phyloP scores from a whole-genome alignment of 1,284 basidiomycete species.

The Kwoniella shivajii region DNA sequence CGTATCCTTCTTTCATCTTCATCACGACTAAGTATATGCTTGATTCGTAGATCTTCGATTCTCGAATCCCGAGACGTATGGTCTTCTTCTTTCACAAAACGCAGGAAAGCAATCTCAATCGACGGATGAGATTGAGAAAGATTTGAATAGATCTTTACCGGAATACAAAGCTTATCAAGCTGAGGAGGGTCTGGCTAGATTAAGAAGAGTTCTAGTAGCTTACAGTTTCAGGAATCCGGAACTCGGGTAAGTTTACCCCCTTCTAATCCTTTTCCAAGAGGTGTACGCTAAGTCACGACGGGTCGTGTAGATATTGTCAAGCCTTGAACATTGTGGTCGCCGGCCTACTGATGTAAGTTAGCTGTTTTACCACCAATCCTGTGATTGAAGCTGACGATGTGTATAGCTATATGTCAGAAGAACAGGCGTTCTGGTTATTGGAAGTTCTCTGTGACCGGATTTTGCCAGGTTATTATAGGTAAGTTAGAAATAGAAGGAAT shows the following conservation, averaged over 20 bases:
- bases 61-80: conserved; percentile 81
- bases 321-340: conserved; percentile 80
- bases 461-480: conserved; percentile 96
- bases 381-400: conserved; percentile 20
- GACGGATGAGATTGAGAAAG: conserved; percentile 99
- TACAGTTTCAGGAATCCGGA: conserved; percentile 98
- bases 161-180: conserved; percentile 94
- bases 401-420: conserved; percentile 93
- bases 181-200: conserved; percentile 77
- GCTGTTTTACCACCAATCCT: background rate
- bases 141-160: conserved; percentile 89
- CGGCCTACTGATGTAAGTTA: conserved; percentile 41
- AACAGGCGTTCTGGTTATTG: conserved; percentile 97
- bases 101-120: conserved; percentile 79
- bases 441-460: conserved; percentile 94
- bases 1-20: no score
- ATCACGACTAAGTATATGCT: background rate
- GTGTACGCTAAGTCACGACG: no score
- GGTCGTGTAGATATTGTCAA: conserved; percentile 57
- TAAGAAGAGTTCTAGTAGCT: conserved; percentile 89
- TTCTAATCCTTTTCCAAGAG: no score
- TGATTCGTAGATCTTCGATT: conserved; percentile 68
- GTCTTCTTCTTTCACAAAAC: conserved; percentile 76
- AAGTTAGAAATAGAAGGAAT: conserved; percentile 26
- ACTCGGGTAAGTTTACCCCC: conserved; percentile 68